phyloP scores from a whole-genome alignment of 2,329 filamentous ascomycete genomes.

The Fusarium longipes region DNA sequence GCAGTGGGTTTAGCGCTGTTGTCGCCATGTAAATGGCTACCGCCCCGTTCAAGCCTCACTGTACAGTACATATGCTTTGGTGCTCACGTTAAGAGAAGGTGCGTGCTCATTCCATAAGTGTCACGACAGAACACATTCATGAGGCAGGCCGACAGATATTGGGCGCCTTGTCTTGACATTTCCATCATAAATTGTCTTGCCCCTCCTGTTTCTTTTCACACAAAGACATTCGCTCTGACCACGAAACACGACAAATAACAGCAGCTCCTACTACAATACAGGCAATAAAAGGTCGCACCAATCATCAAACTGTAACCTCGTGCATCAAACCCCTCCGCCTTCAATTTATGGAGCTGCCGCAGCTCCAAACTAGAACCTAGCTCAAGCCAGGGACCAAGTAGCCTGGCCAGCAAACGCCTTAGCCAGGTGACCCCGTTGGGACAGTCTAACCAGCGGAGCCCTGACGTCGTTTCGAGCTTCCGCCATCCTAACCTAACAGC shows the following conservation, averaged over 20 bases:
- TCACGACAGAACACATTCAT: neutral
- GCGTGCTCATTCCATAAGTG: neutral
- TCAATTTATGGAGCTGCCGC: constrained; percentile 19
- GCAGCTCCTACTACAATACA: neutral
- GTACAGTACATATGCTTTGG: neutral
- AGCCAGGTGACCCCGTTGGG: constrained; percentile 31
- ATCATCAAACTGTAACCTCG: constrained; percentile 30
- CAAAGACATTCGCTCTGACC: neutral
- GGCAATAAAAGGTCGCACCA: constrained; percentile 5
- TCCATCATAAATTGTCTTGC: neutral
- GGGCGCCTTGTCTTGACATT: neutral
- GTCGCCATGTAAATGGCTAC: neutral
- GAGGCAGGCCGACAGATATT: neutral
- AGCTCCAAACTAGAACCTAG: constrained; percentile 22
- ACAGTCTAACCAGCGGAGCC: constrained; percentile 42
- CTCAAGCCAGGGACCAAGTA: constrained; percentile 14
- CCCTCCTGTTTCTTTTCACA: neutral
- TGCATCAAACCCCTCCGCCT: constrained; percentile 27
- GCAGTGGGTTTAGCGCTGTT: constrained; percentile 36
- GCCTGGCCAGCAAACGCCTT: constrained; percentile 12
- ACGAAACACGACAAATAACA: neutral
- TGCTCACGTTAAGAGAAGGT: constrained; percentile 21
- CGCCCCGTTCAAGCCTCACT: constrained; percentile 21
- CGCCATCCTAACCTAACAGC: constrained; percentile 31
- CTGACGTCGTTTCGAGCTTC: constrained; percentile 44